phyloP scores from a whole-genome alignment of 371 early-diverging fungal species.

The Mycotypha africana region DNA sequence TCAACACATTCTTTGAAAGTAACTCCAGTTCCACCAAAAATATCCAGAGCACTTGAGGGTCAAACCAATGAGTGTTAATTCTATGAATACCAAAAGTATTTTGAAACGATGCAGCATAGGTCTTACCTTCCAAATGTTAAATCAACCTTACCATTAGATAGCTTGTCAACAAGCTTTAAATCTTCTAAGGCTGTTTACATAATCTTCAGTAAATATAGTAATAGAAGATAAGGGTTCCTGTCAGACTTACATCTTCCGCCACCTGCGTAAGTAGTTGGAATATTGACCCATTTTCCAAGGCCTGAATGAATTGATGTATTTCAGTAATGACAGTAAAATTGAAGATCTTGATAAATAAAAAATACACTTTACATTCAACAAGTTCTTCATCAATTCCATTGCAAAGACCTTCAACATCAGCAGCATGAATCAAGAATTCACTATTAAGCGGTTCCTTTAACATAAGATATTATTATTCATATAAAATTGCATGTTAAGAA shows the following conservation, averaged over 20 bases:
- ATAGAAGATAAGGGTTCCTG: not conserved
- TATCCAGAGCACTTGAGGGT: conserved; percentile 91
- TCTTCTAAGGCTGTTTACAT: conserved; percentile 60
- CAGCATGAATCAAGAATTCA: conserved; percentile 96
- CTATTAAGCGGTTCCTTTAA: too few relatives aligned
- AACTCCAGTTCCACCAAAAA: conserved; percentile 91
- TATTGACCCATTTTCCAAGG: conserved; percentile 80
- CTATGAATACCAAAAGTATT: not conserved
- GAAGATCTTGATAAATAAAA: not conserved
- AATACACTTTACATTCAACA: conserved; percentile 60
- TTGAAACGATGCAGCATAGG: not conserved
- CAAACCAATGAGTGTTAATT: too few relatives aligned
- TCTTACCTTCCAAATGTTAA: conserved; percentile 86
- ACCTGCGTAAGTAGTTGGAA: conserved; percentile 96
- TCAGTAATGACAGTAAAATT: not conserved
- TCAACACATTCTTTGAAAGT: conserved; percentile 77
- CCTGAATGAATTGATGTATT: conserved; percentile 21
- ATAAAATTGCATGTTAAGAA: not conserved
- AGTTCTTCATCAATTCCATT: conserved; percentile 89
- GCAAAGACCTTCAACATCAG: conserved; percentile 96
- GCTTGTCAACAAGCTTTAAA: conserved; percentile 67
- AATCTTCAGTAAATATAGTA: too few relatives aligned
- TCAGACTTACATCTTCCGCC: conserved; percentile 69
- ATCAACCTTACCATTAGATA: conserved; percentile 87
- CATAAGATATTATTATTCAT: not conserved